Evolutionary conservation across 2,329 filamentous ascomycete genomes (phyloP), one percentile per base, ranked within the genome.

Genomic region (Mycosphaerella sp.): DNA sequence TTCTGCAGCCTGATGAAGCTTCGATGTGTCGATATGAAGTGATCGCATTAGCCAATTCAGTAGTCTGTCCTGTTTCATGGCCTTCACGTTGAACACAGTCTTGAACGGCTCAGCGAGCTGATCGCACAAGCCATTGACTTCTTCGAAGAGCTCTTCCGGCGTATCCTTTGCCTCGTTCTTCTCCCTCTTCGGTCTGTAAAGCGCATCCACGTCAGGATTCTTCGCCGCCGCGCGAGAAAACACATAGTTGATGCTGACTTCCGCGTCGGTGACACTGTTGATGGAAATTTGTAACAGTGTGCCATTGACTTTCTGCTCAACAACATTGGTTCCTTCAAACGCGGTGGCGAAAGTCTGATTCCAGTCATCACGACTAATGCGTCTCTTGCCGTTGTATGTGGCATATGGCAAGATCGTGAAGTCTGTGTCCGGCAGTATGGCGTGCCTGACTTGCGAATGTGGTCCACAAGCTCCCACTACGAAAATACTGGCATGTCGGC

Each of bases 21-120:
- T 58, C 13, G 44, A 14, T 6, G 54, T 44, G 0, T 58, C 36
- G 1, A 64, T 49, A 1, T 61, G 53, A 2, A 63, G 41, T 2
- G 59, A 68, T 10, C 71, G 66, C 71, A 73, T 73, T 12, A 73
- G 57, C 70, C 71, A 73, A 43, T 71, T 66, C 39, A 72, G 49
- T 3, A 70, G 47, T 9, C 69, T 58, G 34, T 73, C 71, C 2
- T 60, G 48, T 4, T 58, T 59, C 52, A 73, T 54, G 7, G 56
- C 60, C 5, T 63, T 53, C 5, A 50, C 47, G 16, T 70, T 52
- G 25, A 73, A 71, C 2, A 71, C 55, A 0, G 61, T 54, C 6
- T 52, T 41, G 44, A 70, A 73, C 0, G 66, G 63, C 39, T 59
- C 60, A 1, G 59, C 35, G 2, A 72, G 57, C 16, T 50, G 28